Conservation (phyloP, 495 filamentous ascomycete genomes). For the Penicillium bovifimosum region DNA sequence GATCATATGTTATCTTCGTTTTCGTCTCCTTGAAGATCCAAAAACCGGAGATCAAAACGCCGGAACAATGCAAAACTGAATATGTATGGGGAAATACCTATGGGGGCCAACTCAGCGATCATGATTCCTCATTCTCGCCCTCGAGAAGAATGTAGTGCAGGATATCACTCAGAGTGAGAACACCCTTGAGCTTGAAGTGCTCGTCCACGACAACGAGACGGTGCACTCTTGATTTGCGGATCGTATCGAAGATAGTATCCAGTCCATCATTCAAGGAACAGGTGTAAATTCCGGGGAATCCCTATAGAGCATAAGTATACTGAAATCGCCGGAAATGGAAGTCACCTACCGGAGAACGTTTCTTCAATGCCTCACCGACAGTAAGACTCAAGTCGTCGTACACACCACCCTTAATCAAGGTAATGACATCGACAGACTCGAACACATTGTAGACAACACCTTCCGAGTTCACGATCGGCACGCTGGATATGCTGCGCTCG, state of each 20-base stretch:
- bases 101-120: slow-evolving; percentile 10
- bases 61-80: slow-evolving; percentile 34
- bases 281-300: slow-evolving; percentile 95
- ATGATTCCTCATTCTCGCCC: slow-evolving; percentile 56
- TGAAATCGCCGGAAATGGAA: background rate
- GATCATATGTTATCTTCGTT: background rate
- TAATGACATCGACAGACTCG: slow-evolving; percentile 95
- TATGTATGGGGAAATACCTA: slow-evolving; percentile 18
- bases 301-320: slow-evolving; percentile 40
- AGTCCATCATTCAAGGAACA: slow-evolving; percentile 87
- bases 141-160: slow-evolving; percentile 89
- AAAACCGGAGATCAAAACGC: slow-evolving; percentile 27
- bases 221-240: slow-evolving; percentile 90
- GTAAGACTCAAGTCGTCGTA: slow-evolving; percentile 86
- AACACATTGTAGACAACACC: slow-evolving; percentile 89
- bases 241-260: slow-evolving; percentile 94
- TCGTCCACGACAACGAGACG: slow-evolving; percentile 90
- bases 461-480: slow-evolving; percentile 84
- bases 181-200: slow-evolving; percentile 73
- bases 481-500: slow-evolving; percentile 85
- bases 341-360: slow-evolving; percentile 64
- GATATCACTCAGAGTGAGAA: slow-evolving; percentile 94
- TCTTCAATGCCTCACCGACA: slow-evolving; percentile 86
- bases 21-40: background rate
- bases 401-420: slow-evolving; percentile 84